These are phyloP conservation scores for Paecilomyces variotii DNA, from an alignment of 2,329 filamentous ascomycete species.

Conservation along the genomic window DNA sequence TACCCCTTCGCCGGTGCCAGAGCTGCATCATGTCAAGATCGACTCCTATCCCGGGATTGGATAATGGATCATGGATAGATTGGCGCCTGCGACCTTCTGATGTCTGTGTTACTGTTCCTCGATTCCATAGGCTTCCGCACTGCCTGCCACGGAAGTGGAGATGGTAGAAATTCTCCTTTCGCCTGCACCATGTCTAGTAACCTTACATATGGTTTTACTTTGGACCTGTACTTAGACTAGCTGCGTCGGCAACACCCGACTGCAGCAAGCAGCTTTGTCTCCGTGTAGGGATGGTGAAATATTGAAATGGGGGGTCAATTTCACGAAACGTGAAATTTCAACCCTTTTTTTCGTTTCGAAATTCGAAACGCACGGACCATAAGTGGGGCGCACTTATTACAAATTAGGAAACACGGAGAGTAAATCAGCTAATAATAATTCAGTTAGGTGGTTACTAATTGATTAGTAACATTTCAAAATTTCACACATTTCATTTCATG, in stretches of 20 bases:
- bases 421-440: too few species aligned
- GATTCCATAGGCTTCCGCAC: background rate
- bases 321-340: too few species aligned
- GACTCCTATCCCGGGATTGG: background rate
- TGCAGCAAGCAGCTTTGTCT: background rate
- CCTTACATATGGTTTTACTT: background rate
- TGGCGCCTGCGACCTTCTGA: background rate
- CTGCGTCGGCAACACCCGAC: background rate
- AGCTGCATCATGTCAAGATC: background rate
- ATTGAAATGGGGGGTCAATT: too few species aligned
- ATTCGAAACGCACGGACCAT: too few species aligned
- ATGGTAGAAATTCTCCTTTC: background rate
- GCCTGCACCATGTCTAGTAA: background rate
- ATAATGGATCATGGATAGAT: background rate
- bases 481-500: too few species aligned
- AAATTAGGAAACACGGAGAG: too few species aligned
- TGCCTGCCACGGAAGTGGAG: background rate
- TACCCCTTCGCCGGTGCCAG: background rate
- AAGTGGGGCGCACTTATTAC: too few species aligned
- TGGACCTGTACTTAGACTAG: background rate
- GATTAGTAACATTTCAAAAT: too few species aligned
- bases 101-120: background rate
- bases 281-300: too few species aligned
- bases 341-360: too few species aligned
- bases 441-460: too few species aligned